These are phyloP conservation scores for Citrus glauca DNA, from an alignment of 345 rosid species.

Conservation along the genomic window DNA sequence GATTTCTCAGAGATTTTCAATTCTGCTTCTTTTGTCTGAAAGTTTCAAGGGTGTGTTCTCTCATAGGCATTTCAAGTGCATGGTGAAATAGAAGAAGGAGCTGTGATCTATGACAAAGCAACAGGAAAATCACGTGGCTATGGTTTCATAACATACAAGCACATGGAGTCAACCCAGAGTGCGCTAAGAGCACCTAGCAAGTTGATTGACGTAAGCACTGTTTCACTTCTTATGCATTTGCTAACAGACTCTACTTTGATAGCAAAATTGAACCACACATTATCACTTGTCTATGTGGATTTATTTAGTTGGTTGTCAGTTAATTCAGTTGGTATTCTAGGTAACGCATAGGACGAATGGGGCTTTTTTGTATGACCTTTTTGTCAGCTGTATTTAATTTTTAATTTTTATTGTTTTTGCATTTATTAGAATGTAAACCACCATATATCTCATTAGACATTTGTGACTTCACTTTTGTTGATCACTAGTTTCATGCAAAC, in stretches of 20 bases:
- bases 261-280: neutral
- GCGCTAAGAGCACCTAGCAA: slow-evolving; percentile 63
- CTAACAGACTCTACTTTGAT: neutral
- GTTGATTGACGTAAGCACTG: slow-evolving; percentile 53
- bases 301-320: neutral
- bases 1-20: neutral
- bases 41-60: slow-evolving; percentile 5
- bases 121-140: slow-evolving; percentile 76
- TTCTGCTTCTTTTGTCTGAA: slow-evolving; percentile 6
- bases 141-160: slow-evolving; percentile 68
- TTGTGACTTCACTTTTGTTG: neutral
- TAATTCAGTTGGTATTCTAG: neutral
- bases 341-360: neutral
- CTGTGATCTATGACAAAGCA: slow-evolving; percentile 63
- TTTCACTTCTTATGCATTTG: slow-evolving; percentile 7
- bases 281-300: neutral
- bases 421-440: neutral
- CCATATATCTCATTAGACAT: neutral
- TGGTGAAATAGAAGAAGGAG: slow-evolving; percentile 79
- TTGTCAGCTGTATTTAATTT: neutral
- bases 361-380: neutral
- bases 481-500: neutral
- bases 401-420: neutral
- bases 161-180: slow-evolving; percentile 58
- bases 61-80: slow-evolving; percentile 54